Conservation (phyloP, 208 protist species). For the Acanthamoeba lenticulata region DNA sequence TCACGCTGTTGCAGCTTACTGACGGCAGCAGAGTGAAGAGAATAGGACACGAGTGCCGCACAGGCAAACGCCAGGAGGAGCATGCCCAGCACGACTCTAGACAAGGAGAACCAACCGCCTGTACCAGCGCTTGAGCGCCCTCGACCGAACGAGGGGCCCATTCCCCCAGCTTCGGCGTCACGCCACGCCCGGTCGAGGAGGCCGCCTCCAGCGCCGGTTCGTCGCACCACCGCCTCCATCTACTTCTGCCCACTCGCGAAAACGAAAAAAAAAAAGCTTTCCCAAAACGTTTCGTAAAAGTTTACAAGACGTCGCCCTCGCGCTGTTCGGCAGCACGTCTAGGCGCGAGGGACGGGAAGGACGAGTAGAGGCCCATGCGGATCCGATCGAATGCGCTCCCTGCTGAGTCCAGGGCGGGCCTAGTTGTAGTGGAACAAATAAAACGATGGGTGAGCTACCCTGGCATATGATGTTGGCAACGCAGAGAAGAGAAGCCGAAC, state of each 20-base stretch:
- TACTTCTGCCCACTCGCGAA: too few species aligned
- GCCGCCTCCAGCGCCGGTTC: neutral
- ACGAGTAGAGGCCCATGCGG: conserved; percentile 8
- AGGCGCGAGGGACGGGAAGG: too few species aligned
- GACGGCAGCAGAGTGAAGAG: neutral
- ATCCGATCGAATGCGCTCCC: conserved; percentile 31
- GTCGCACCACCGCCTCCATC: neutral
- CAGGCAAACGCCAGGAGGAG: neutral
- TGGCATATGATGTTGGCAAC: too few species aligned
- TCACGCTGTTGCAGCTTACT: neutral
- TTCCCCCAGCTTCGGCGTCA: neutral
- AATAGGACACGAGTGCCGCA: neutral
- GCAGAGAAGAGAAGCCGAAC: too few species aligned
- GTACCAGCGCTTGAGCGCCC: neutral
- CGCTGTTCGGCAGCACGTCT: too few species aligned
- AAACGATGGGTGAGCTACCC: too few species aligned
- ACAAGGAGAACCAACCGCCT: neutral
- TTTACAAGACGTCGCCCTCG: too few species aligned
- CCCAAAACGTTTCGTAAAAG: too few species aligned
- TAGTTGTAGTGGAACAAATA: too few species aligned
- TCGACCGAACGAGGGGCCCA: too few species aligned
- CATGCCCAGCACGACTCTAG: neutral
- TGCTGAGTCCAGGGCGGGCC: neutral
- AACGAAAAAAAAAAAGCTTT: too few species aligned
- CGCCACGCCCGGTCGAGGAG: neutral